Percentiles rank a stretch among this genome's conserved stretches.
Evolutionary conservation across 805 yeast species (phyloP).

Genomic region (Ogataea pini): DNA sequence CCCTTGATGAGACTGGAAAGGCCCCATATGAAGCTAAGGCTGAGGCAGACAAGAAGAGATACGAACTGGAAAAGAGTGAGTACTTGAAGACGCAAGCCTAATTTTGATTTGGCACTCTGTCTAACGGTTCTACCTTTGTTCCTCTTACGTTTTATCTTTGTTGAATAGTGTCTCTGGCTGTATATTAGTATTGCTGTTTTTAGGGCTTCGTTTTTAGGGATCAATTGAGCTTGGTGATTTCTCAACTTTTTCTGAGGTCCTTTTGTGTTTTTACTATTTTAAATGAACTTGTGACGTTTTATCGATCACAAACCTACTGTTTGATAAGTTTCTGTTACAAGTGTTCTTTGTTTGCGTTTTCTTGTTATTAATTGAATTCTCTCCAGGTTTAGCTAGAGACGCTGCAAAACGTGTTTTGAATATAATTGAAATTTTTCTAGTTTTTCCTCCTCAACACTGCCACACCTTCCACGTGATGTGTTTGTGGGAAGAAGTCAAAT

Average conservation of each 20-base stretch:
- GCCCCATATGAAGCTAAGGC: slow-evolving; percentile 91
- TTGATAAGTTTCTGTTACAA: slow-evolving; percentile 3
- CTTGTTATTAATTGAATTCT: neutral
- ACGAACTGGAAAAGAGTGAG: slow-evolving; percentile 92
- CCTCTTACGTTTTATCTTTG: slow-evolving; percentile 9
- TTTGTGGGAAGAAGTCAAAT: slow-evolving; percentile 85
- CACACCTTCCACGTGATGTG: slow-evolving; percentile 58
- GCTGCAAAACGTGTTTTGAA: slow-evolving; percentile 3
- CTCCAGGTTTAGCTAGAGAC: neutral
- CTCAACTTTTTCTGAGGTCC: slow-evolving; percentile 8
- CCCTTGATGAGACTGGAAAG: slow-evolving; percentile 78
- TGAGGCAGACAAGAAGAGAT: slow-evolving; percentile 94
- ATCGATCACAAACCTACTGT: slow-evolving; percentile 3
- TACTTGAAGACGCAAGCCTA: slow-evolving; percentile 46
- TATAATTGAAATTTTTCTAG: neutral
- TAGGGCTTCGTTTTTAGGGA: slow-evolving; percentile 12
- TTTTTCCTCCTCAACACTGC: slow-evolving; percentile 40
- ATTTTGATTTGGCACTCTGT: neutral
- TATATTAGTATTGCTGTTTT: slow-evolving; percentile 23
- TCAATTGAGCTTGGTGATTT: slow-evolving; percentile 6
- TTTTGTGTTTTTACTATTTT: slow-evolving; percentile 9
- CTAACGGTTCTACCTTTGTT: neutral
- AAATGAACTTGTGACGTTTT: neutral
- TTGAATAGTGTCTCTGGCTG: slow-evolving; percentile 19
- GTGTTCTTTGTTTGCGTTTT: neutral